Base-by-base conservation (phyloP, 257 asterid genomes). In the Fraxinus americana region DNA sequence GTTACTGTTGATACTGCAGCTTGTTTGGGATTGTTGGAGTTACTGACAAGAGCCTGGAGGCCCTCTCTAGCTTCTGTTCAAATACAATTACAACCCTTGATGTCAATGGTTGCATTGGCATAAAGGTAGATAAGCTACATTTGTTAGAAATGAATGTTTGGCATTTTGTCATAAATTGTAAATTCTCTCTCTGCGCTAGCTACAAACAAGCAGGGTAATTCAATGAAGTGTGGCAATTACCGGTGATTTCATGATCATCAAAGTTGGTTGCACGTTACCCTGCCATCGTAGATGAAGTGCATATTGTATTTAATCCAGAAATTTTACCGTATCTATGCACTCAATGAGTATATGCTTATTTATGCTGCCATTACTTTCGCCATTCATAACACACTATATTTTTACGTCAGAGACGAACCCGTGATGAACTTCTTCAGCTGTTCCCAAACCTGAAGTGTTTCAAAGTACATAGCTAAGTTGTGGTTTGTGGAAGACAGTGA, bases 1-100 rank as follows among this genome's bases (percentile, higher is more conserved):
- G 17, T 29, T 9, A 32, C 17, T 34, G 57, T 72, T 77, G 61
- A 21, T 76, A 7, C 38, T 85, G 90, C 93, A 96, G 99, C 90
- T 85, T 96, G 87, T 96, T 96, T 82, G 99, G 99, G 73, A 90
- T 96, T 80, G 90, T 93, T 78, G 98, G 99, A 80, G 98, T 96
- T 68, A 89, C 94, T 23, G 97, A 92, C 81, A 91, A 82, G 87
- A 83, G 97, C 85, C 76, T 96, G 85, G 95, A 93, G 82, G 89
- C 87, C 23, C 95, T 96, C 36, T 90, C 97, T 14, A 82, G 80
- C 66, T 74, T 23, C 83, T 92, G 96, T 81, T 86, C 96, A 16
- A 76, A 73, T 70, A 89, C 97, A 45, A 48, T 95, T 34, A 91
- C 92, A 29, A 96, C 99, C 30, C 89, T 96, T 30, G 98, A 96